Base-by-base conservation (phyloP, 2,329 filamentous ascomycete genomes). In the Paecilomyces dactylethromorphus region DNA sequence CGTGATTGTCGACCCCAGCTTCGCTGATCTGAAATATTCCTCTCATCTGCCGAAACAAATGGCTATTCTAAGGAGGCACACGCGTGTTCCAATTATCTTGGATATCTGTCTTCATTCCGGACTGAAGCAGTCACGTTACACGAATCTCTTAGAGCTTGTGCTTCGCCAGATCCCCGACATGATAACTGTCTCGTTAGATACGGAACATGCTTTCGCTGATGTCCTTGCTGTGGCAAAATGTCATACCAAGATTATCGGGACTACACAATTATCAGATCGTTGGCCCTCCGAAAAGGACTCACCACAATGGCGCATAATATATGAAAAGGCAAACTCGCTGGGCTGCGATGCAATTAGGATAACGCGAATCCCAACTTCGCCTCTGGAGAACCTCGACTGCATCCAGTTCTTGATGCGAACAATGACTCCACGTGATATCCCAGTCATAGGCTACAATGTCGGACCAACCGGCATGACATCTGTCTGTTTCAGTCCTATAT, bases 391-490 rank as follows among this genome's bases (percentile, higher is more conserved):
- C 35, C 12, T 63, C 3, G 26, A 55, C 15, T 62, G 60, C 33
- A 10, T 66, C 2, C 35, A 56, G 15, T 60, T 60, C 39, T 29
- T 57, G 11, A 58, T 60, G 8, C 55, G 59, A 3, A 26, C 55
- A 12, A 21, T 45, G 15, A 6, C 15, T 5, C 39, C 39, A 45
- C 29, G 22, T 11, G 18, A 54, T 4, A 32, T 65, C 24, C 62
- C 64, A 12, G 60, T 64, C 1, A 63, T 65, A 29, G 65, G 63
- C 18, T 68, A 68, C 53, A 68, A 68, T 22, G 62, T 54, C 1
- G 62, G 64, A 13, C 21, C 51, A 4, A 18, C 55, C 2, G 67
- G 66, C 10, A 61, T 57, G 7, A 52, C 60, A 18, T 69, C 67
- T 15, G 55, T 65, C 11, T 66, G 63, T 26, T 63, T 68, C 21